Evolutionary conservation across 2,329 filamentous ascomycete species (phyloP), one percentile per base, ranked within the genome.

Genomic region (Verruconis gallopava): DNA sequence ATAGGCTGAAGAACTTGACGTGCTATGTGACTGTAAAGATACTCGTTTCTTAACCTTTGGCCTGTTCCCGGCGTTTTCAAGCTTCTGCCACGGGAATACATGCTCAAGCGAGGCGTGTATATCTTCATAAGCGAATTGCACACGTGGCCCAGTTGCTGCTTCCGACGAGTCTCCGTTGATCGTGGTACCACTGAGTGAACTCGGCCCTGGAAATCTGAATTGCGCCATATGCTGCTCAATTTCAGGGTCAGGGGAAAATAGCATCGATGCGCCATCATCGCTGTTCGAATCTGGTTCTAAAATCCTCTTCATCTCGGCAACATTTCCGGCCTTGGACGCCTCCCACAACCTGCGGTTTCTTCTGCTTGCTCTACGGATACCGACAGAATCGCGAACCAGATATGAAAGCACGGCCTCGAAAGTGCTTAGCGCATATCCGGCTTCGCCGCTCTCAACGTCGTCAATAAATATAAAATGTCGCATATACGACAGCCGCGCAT

Each of bases 391-490:
- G 46, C 79, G 75, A 5, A 79, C 75, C 2, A 98, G 73, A 56
- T 98, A 96, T 1, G 85, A 79, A 22, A 98, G 62, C 0, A 98
- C 91, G 4, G 86, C 91, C 59, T 98, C 91, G 46, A 96, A 85
- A 0, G 91, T 98, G 60, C 89, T 96, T 39, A 98, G 62, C 0
- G 89, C 88, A 60, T 98, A 98, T 5, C 91, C 91, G 68, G 93
- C 81, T 62, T 98, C 91, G 38, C 91, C 91, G 47, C 79, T 93
- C 50, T 98, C 91, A 5, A 98, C 86, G 61, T 98, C 91, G 52
- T 96, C 91, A 39, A 94, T 88, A 60, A 94, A 98, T 50, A 95
- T 91, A 55, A 95, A 98, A 54, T 93, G 85, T 34, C 89, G 82
- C 71, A 96, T 94, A 57, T 96, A 98, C n/a, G 82, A 71, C 37